Conservation (phyloP, 257 asterid genomes). For the Jacaranda mimosifolia region DNA sequence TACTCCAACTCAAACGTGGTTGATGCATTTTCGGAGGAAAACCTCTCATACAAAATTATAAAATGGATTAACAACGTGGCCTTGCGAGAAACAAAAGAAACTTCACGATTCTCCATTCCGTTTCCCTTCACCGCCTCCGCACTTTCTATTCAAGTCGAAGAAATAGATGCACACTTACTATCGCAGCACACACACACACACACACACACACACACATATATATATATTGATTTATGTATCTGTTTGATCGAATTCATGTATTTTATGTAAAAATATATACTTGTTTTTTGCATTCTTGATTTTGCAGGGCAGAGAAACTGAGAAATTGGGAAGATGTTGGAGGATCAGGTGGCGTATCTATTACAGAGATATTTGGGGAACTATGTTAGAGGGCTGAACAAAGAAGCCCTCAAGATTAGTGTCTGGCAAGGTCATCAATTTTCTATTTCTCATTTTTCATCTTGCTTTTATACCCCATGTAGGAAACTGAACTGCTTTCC, state of each 20-base stretch:
- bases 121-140: not conserved
- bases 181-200: not conserved
- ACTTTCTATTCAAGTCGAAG: not conserved
- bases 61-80: not conserved
- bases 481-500: conserved; percentile 2
- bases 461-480: not conserved
- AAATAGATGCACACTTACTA: not conserved
- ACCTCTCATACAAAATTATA: not conserved
- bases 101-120: not conserved
- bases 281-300: not conserved
- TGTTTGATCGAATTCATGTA: conserved; percentile 1
- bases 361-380: conserved; percentile 93
- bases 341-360: conserved; percentile 95
- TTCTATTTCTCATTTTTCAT: not conserved
- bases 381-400: conserved; percentile 91
- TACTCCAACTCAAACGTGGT: not conserved
- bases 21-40: not conserved
- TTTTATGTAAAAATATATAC: not conserved
- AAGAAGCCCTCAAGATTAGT: conserved; percentile 98
- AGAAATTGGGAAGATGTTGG: conserved; percentile 75
- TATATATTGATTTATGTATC: conserved; percentile 4
- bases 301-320: conserved; percentile 25
- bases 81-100: not conserved
- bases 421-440: conserved; percentile 89
- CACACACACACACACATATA: no score